Percentiles rank a stretch among this genome's conserved stretches.
phyloP scores from a whole-genome alignment of 2,329 filamentous ascomycete species.

The Graphilbum ipis-grandicollis region DNA sequence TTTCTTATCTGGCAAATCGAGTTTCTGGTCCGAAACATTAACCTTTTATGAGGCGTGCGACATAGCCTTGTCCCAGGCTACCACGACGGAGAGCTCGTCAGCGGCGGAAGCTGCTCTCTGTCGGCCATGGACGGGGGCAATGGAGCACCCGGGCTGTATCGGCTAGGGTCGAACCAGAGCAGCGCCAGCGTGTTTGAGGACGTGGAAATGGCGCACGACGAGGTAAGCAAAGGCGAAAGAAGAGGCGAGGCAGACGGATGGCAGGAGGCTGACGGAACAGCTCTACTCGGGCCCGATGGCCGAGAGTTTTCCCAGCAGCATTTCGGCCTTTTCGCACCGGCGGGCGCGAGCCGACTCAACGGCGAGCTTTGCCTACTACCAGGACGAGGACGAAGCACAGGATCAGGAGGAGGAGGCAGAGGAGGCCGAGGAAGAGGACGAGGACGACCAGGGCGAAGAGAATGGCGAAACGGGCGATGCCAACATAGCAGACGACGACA shows the following conservation, averaged over 20 bases:
- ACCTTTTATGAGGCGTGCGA: too few species aligned
- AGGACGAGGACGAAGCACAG: constrained; percentile 42
- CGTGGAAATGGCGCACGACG: constrained; percentile 97
- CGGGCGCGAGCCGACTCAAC: constrained; percentile 66
- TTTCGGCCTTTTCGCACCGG: constrained; percentile 81
- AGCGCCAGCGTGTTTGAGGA: constrained; percentile 73
- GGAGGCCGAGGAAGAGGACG: not conserved
- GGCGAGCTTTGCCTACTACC: constrained; percentile 79
- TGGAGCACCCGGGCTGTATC: constrained; percentile 28
- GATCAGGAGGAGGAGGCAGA: constrained; percentile 12
- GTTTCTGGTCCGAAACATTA: too few species aligned
- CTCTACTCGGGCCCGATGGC: constrained; percentile 85
- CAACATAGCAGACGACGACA: constrained; percentile 12
- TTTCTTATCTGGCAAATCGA: too few species aligned
- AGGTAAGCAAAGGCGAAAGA: too few species aligned
- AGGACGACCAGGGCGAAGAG: constrained; percentile 9
- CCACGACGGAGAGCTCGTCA: too few species aligned
- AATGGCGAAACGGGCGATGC: constrained; percentile 20
- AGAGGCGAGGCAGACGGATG: not conserved
- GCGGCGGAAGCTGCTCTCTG: too few species aligned
- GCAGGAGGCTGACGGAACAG: constrained; percentile 15
- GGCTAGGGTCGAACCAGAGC: constrained; percentile 53
- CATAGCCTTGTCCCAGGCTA: too few species aligned
- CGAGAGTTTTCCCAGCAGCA: constrained; percentile 87
- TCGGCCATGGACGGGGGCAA: not conserved